Evolutionary conservation across 2,329 filamentous ascomycete genomes (phyloP).

Genomic region (Neofusicoccum sp.): DNA sequence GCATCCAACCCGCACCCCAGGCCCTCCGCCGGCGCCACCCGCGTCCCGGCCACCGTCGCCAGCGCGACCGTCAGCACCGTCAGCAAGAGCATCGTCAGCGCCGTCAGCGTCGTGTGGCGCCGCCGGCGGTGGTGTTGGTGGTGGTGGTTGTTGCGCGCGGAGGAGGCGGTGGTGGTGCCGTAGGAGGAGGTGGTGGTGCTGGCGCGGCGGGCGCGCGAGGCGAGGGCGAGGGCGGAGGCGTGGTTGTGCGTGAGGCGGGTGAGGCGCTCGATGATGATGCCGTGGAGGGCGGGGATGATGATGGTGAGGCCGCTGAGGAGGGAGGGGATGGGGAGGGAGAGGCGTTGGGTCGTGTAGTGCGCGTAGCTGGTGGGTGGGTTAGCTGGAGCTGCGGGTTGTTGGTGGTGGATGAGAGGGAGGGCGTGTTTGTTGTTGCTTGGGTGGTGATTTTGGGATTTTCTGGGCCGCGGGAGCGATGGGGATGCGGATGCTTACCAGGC

Average conservation of each 20-base stretch:
- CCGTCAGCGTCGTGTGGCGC: conserved; percentile 21
- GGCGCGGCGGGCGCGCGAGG: background rate
- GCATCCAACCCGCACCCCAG: conserved; percentile 51
- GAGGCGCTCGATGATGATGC: conserved; percentile 27
- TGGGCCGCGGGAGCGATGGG: background rate
- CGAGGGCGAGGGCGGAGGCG: conserved; percentile 19
- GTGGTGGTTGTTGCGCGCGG: background rate
- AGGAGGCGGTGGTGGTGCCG: background rate
- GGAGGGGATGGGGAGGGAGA: conserved; percentile 36
- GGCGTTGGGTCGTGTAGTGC: conserved; percentile 12
- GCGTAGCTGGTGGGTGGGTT: conserved; percentile 6
- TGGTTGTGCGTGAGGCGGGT: conserved; percentile 16
- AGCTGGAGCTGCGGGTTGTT: background rate
- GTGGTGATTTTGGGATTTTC: background rate
- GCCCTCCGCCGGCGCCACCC: conserved; percentile 25
- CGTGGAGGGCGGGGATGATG: conserved; percentile 36
- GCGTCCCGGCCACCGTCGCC: conserved; percentile 36
- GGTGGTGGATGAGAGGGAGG: background rate
- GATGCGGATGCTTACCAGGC: conserved; percentile 24
- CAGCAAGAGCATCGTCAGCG: conserved; percentile 21
- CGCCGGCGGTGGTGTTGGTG: background rate
- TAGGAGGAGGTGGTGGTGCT: conserved; percentile 10
- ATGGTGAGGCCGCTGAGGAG: conserved; percentile 34
- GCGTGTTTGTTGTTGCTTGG: background rate
- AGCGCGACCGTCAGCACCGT: conserved; percentile 37